These are phyloP conservation scores for Solanum megistacrolobum DNA, from an alignment of 257 asterid species.

Conservation along the genomic window DNA sequence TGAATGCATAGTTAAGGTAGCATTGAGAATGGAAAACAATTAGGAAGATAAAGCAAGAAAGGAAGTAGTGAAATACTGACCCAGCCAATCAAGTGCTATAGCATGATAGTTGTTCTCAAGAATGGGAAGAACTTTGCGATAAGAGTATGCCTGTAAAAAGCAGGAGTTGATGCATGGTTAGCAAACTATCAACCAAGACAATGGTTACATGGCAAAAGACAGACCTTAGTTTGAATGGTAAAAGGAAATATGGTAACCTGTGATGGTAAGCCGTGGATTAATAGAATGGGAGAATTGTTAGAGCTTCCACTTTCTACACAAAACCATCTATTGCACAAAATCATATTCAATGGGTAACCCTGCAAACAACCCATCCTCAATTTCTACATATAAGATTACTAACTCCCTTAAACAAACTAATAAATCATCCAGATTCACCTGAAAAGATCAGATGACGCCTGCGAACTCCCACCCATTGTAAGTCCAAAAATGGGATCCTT, in stretches of 20 bases:
- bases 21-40: background rate
- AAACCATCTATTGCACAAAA: slow-evolving; percentile 94
- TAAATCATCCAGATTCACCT: slow-evolving; percentile 32
- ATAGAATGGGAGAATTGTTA: slow-evolving; percentile 44
- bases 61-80: slow-evolving; percentile 22
- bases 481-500: slow-evolving; percentile 87
- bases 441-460: slow-evolving; percentile 66
- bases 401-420: slow-evolving; percentile 3
- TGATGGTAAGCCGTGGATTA: slow-evolving; percentile 82
- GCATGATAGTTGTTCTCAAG: slow-evolving; percentile 68
- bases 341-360: slow-evolving; percentile 45
- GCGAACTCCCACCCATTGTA: slow-evolving; percentile 68
- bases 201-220: background rate
- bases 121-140: slow-evolving; percentile 76
- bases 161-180: background rate
- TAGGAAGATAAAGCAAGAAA: background rate
- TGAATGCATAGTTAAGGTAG: background rate
- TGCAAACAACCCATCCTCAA: slow-evolving; percentile 71
- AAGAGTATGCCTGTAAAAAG: slow-evolving; percentile 71
- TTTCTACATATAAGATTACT: slow-evolving; percentile 27
- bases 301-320: slow-evolving; percentile 71
- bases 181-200: background rate
- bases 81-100: slow-evolving; percentile 87
- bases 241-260: slow-evolving; percentile 37
- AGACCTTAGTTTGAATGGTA: background rate